Evolutionary conservation across 2,329 filamentous ascomycete genomes (phyloP).

Genomic region (Aspergillus tubingensis): DNA sequence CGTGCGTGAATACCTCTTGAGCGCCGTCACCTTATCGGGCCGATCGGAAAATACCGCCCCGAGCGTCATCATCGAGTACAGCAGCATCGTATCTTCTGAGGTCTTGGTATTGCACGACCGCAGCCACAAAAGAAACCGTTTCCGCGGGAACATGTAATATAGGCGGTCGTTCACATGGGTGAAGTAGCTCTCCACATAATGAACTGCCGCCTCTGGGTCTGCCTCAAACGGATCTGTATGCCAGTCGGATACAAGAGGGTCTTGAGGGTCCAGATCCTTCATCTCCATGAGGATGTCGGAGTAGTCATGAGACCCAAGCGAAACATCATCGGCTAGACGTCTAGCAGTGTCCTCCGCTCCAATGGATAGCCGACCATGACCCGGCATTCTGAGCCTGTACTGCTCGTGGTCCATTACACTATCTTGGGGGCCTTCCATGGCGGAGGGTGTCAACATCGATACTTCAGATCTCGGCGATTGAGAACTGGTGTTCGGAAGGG

Average conservation of each 20-base stretch:
- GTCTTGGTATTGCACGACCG: slow-evolving; percentile 51
- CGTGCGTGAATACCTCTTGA: slow-evolving; percentile 55
- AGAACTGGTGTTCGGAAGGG: slow-evolving; percentile 32
- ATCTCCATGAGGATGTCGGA: slow-evolving; percentile 36
- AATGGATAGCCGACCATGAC: slow-evolving; percentile 18
- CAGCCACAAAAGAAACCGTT: slow-evolving; percentile 58
- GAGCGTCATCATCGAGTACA: slow-evolving; percentile 62
- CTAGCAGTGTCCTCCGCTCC: slow-evolving; percentile 18
- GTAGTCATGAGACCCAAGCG: slow-evolving; percentile 27
- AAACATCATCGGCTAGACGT: slow-evolving; percentile 15
- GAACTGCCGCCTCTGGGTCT: slow-evolving; percentile 52
- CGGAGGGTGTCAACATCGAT: slow-evolving; percentile 30
- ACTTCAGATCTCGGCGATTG: slow-evolving; percentile 36
- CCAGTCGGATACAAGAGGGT: slow-evolving; percentile 44
- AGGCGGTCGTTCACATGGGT: slow-evolving; percentile 56
- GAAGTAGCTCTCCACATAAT: slow-evolving; percentile 60
- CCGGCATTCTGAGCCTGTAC: slow-evolving; percentile 25
- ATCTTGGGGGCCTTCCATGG: slow-evolving; percentile 28
- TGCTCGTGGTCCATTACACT: slow-evolving; percentile 28
- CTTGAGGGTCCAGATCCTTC: slow-evolving; percentile 30
- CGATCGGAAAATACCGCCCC: slow-evolving; percentile 58
- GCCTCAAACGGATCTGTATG: slow-evolving; percentile 57
- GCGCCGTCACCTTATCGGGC: slow-evolving; percentile 46
- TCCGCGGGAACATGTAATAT: slow-evolving; percentile 59
- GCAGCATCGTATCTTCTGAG: slow-evolving; percentile 59